Evolutionary conservation across 2,329 filamentous ascomycete genomes (phyloP), one percentile per base, ranked within the genome.

Genomic region (Cladosporium sp.): DNA sequence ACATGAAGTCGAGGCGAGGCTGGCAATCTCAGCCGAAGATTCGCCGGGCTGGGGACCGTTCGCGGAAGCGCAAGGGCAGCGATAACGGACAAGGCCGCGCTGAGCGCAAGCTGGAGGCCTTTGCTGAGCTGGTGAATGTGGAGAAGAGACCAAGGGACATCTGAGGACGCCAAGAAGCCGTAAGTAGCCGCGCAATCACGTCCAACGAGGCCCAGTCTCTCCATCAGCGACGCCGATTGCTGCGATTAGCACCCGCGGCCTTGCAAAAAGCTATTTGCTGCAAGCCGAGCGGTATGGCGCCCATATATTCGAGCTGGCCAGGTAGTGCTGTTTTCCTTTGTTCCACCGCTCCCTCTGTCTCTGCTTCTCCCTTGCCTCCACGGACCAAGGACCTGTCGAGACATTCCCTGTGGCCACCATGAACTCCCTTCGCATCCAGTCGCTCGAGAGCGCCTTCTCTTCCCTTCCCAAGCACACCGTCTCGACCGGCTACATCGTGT

Each of bases 191-290:
- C 42, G 54, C 54, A 28, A 56, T 15, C 30, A n/a, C 17, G 43
- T 30, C 43, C 28, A 28, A 20, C 43, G 37, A 19, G 40, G 40
- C 14, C 52, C 28, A 45, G 40, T 45, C 25, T 47, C 39, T 22
- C 28, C 40, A 45, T 43, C 52, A 40, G 40, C 40, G 43, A 15
- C 19, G 14, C 42, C 54, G 54, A 56, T 56, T 56, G 54, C 54
- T 56, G 54, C 42, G 54, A 56, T 56, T 47, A 49, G 54, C 54
- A 56, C 30, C 42, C 7, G 54, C 54, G 54, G 54, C 54, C 34
- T 56, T 56, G 54, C 42, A 39, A 56, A 55, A 47, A 37, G 42
- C 54, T 17, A 39, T 49, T 39, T 39, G 20, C 42, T 38, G 19
- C 42, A 28, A 28, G 54, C 54, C 54, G 54, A 56, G 54, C 54